phyloP scores from a whole-genome alignment of 495 filamentous ascomycete species.

The Glutinoglossum americanum region DNA sequence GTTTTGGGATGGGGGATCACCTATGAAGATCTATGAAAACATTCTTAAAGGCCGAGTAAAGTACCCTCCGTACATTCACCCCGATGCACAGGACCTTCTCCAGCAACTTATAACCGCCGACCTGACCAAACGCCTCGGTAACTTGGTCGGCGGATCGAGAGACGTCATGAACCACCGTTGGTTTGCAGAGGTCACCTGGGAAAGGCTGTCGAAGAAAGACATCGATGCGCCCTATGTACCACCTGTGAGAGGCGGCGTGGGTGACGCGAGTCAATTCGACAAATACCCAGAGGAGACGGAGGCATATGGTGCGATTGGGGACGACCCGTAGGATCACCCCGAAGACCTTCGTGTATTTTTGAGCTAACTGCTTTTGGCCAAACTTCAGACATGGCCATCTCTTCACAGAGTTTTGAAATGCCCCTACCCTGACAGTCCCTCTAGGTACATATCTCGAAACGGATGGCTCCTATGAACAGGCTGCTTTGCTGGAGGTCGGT shows the following conservation, averaged over 20 bases:
- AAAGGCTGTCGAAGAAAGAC: constrained; percentile 75
- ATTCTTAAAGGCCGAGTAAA: constrained; percentile 84
- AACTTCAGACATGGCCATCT: constrained; percentile 4
- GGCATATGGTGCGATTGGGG: constrained; percentile 53
- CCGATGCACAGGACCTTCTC: constrained; percentile 80
- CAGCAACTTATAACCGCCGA: constrained; percentile 85
- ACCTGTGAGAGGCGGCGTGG: constrained; percentile 79
- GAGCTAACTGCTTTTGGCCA: neutral
- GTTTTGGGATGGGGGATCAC: constrained; percentile 92
- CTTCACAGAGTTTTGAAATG: constrained; percentile 6
- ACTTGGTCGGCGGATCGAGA: constrained; percentile 73
- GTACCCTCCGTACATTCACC: constrained; percentile 86
- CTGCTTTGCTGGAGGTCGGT: neutral
- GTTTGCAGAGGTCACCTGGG: constrained; percentile 98
- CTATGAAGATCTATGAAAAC: constrained; percentile 99
- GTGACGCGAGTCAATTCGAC: constrained; percentile 94
- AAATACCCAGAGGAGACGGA: constrained; percentile 95
- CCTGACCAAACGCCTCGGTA: constrained; percentile 84
- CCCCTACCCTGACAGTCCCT: neutral
- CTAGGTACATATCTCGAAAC: neutral
- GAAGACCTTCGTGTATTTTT: neutral
- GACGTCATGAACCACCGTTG: constrained; percentile 91
- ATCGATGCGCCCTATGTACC: constrained; percentile 97
- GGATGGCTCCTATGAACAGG: neutral
- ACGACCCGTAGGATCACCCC: constrained; percentile 57